A percentile compares a stretch with the other conserved stretches of the same genome.
These are phyloP conservation scores for Gloeopeniophorella convolvens DNA, from an alignment of 768 basidiomycete species.

Conservation along the genomic window DNA sequence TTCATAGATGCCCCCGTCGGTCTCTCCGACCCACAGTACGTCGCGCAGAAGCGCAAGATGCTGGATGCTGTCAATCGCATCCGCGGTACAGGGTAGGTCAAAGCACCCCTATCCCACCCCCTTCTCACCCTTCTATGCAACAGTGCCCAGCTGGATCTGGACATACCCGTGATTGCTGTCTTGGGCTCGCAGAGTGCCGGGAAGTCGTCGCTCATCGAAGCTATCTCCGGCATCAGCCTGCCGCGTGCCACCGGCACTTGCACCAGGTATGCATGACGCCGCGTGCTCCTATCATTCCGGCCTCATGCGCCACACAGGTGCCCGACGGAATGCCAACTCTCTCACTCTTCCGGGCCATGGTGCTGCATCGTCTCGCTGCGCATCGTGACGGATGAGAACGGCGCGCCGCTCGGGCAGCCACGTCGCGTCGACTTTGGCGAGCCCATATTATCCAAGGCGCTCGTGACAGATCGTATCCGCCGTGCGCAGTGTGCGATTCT, in stretches of 20 bases:
- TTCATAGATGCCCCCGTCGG: constrained; percentile 35
- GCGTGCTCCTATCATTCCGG: neutral
- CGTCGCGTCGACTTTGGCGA: constrained; percentile 25
- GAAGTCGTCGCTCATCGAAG: constrained; percentile 72
- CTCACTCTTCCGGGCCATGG: constrained; percentile 28
- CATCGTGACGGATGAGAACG: constrained; percentile 26
- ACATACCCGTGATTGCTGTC: constrained; percentile 68
- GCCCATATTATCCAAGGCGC: constrained; percentile 41
- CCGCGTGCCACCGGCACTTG: constrained; percentile 72
- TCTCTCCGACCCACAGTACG: constrained; percentile 41
- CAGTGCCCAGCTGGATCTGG: constrained; percentile 64
- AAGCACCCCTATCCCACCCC: constrained; percentile 4
- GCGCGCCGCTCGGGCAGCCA: constrained; percentile 30
- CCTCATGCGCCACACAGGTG: constrained; percentile 23
- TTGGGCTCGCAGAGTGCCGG: constrained; percentile 70
- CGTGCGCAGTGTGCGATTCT: constrained; percentile 62
- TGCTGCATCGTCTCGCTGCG: constrained; percentile 30
- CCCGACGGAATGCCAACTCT: constrained; percentile 33
- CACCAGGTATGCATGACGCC: constrained; percentile 44
- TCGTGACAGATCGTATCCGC: constrained; percentile 61
- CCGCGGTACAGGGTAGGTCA: constrained; percentile 51
- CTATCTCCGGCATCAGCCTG: constrained; percentile 65
- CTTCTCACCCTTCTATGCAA: neutral
- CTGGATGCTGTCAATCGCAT: constrained; percentile 56
- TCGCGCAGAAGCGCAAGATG: constrained; percentile 40